Base-by-base conservation (phyloP, 331 rosid genomes). In the Phaseolus coccineus region DNA sequence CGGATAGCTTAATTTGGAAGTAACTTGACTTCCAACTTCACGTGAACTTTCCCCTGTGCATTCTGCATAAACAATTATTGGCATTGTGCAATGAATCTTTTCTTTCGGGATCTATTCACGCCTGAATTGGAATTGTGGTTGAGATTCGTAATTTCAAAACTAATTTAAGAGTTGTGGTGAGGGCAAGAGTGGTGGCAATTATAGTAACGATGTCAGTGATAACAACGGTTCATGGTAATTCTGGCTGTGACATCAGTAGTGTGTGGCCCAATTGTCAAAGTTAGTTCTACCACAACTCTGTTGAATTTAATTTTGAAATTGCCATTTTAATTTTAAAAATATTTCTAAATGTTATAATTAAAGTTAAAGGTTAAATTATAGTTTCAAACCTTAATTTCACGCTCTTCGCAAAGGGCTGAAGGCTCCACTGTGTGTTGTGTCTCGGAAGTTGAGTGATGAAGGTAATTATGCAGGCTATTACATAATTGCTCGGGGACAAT, bases 41-140 rank as follows among this genome's bases (percentile, higher is more conserved):
- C 22, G 22, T 19, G 22, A 19, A 19, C 22, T 19, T 53, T 53
- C 55, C 79, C 86, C 88, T 84, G 86, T 87, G 94, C 83, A 9
- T 55, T 7, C 77, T 70, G 74, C 77, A 77, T 13, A 37, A 19
- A 19, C 22, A 19, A 19, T 19, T 19, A 19, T 19, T 73, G 46
- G 40, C 39, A 35, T 30, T 39, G 22, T 55, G 61, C 31, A 55
- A 25, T 74, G 48, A 27, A 62, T 75, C 48, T 55, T 75, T 46
- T 46, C 25, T 15, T 39, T 11, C 31, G 30, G 30, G 11, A 10
- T 55, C 13, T 11, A 55, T 24, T 22, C 61, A 19, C 9, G 61
- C 13, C 0, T 55, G 30, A 22, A 22, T 9, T 55, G 0, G 61
- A 55, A 22, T 55, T 55, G 11, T 22, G 8, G 25, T 6, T 52